phyloP scores from a whole-genome alignment of 805 yeast genomes.

The Candida ortonii region DNA sequence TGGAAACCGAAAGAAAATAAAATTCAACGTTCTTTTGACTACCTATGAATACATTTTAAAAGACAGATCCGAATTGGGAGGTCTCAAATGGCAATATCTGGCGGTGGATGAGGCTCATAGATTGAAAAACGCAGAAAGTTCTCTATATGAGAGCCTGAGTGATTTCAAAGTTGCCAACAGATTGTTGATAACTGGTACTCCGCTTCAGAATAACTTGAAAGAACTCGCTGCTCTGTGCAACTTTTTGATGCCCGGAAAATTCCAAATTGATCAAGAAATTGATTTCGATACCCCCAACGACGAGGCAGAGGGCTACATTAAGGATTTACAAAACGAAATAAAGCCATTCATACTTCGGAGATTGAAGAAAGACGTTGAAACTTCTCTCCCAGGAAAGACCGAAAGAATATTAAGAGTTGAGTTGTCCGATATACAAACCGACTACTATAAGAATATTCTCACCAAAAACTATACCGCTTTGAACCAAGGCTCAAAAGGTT shows the following conservation, averaged over 20 bases:
- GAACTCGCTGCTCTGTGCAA: constrained; percentile 94
- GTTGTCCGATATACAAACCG: constrained; percentile 90
- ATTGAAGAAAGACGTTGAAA: constrained; percentile 95
- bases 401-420: constrained; percentile 95
- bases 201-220: constrained; percentile 90
- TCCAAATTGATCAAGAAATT: constrained; percentile 88
- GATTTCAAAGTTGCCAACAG: constrained; percentile 83
- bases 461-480: constrained; percentile 91
- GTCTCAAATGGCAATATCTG: constrained; percentile 88
- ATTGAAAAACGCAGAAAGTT: constrained; percentile 88
- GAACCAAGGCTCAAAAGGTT: constrained; percentile 74
- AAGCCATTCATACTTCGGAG: constrained; percentile 93
- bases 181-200: constrained; percentile 94
- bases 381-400: constrained; percentile 91
- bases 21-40: constrained; percentile 87
- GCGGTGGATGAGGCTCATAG: constrained; percentile 99
- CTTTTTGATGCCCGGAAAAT: constrained; percentile 93
- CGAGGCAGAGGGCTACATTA: constrained; percentile 84
- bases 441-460: constrained; percentile 88
- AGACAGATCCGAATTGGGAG: constrained; percentile 77
- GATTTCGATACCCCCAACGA: constrained; percentile 88
- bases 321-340: constrained; percentile 76
- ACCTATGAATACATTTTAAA: constrained; percentile 95
- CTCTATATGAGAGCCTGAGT: constrained; percentile 82
- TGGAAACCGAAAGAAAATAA: constrained; percentile 63